phyloP scores from a whole-genome alignment of 2,329 filamentous ascomycete species.

The Xylaria sp. region DNA sequence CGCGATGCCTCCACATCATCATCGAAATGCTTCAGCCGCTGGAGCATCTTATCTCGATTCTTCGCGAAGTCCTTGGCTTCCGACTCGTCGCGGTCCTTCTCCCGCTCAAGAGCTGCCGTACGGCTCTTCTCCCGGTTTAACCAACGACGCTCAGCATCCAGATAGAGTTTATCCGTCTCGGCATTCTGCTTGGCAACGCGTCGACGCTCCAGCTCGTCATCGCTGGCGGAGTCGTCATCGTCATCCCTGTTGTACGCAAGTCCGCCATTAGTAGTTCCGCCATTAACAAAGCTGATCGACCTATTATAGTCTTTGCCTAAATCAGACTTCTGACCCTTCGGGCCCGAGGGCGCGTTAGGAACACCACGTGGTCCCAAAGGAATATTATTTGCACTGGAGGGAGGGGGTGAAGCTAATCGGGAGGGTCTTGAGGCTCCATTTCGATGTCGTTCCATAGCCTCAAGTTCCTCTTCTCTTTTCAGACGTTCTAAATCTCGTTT shows the following conservation, averaged over 20 bases:
- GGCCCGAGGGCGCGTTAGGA: slow-evolving; percentile 72
- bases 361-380: slow-evolving; percentile 74
- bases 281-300: slow-evolving; percentile 79
- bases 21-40: slow-evolving; percentile 79
- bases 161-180: slow-evolving; percentile 78
- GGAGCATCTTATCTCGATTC: slow-evolving; percentile 67
- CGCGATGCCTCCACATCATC: slow-evolving; percentile 80
- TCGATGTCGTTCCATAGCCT: slow-evolving; percentile 78
- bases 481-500: slow-evolving; percentile 86
- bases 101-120: slow-evolving; percentile 82
- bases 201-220: slow-evolving; percentile 79
- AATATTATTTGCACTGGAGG: slow-evolving; percentile 68
- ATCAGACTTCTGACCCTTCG: slow-evolving; percentile 58
- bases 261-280: slow-evolving; percentile 66
- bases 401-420: slow-evolving; percentile 72
- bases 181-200: slow-evolving; percentile 70
- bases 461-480: slow-evolving; percentile 87
- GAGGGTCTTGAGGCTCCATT: slow-evolving; percentile 66
- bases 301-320: slow-evolving; percentile 54
- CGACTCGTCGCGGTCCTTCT: slow-evolving; percentile 77
- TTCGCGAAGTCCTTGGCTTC: slow-evolving; percentile 68
- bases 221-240: slow-evolving; percentile 84
- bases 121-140: slow-evolving; percentile 83
- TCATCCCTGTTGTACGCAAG: slow-evolving; percentile 68
- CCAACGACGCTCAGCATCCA: slow-evolving; percentile 89